Base-by-base conservation (phyloP, 306 rosid species). In the Prunus persica region DNA sequence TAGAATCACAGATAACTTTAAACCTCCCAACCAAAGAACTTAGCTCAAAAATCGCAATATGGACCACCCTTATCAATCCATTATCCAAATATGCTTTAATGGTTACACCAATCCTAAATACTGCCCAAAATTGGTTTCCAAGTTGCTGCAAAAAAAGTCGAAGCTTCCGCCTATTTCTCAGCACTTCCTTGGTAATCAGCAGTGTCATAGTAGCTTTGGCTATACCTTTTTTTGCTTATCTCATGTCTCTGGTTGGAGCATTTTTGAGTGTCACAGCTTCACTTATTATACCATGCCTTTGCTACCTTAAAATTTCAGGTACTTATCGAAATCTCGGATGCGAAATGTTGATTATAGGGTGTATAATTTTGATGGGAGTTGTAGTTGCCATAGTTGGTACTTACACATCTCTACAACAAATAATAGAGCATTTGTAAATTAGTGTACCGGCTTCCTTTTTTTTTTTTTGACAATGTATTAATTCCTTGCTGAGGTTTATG, bases 231-330 rank as follows among this genome's bases (percentile, higher is more conserved):
- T 89, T 85, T 30, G 95, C 84, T 2, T 20, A 84, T 50, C 85
- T 89, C 19, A 88, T 87, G 91, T 84, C 97, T 1, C 72, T 93
- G 49, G 91, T 88, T 60, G 95, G 98, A 65, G 93, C 95, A 3
- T 69, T 93, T 69, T 46, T 88, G 8, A 88, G 96, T 28, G 81
- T 87, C 11, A 80, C 91, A 3, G 93, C 86, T 74, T 89, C 97
- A 2, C 83, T 88, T 74, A 56, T 88, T 45, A 78, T 93, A 12
- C 96, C 96, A 55, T 93, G 91, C 28, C 74, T 85, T 32, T 91
- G 92, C 78, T 91, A 89, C 87, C 73, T 93, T 52, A 93, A 78
- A 84, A 85, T 93, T 75, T 91, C 92, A 3, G 95, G 87, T 4
- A 61, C 28, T 8, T 83, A 82, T 34, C 57, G 5, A 38, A 80